A percentile compares a stretch with the other conserved stretches of the same genome.
These are phyloP conservation scores for Magnaporthales sp. DNA, from an alignment of 2,329 filamentous ascomycete species.

Conservation along the genomic window DNA sequence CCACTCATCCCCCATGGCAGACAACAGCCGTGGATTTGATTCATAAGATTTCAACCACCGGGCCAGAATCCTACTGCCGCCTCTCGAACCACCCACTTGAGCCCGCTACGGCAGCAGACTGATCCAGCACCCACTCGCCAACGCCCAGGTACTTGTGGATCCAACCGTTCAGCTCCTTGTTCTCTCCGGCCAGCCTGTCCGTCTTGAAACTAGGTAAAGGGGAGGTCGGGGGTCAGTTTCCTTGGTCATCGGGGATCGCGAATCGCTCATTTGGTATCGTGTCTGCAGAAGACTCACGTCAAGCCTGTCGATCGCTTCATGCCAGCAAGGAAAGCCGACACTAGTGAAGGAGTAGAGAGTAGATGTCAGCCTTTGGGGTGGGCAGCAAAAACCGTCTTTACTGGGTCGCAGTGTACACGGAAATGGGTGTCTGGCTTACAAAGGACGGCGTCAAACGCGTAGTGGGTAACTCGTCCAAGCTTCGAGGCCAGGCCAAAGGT, in stretches of 20 bases:
- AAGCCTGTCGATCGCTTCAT: conserved; percentile 96
- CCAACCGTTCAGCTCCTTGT: conserved; percentile 77
- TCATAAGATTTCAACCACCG: background rate
- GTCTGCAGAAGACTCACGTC: conserved; percentile 61
- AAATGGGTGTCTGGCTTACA: conserved; percentile 42
- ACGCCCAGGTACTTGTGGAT: conserved; percentile 89
- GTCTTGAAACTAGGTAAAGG: conserved; percentile 72
- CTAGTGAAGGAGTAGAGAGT: conserved; percentile 30
- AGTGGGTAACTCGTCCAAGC: conserved; percentile 89
- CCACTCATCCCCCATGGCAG: background rate
- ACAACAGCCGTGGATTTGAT: background rate
- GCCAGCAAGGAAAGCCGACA: conserved; percentile 92
- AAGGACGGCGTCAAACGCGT: conserved; percentile 91
- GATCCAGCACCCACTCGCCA: conserved; percentile 97
- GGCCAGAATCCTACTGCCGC: conserved; percentile 49
- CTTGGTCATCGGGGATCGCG: background rate
- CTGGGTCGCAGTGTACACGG: background rate
- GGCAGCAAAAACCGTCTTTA: background rate
- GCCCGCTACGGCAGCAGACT: conserved; percentile 85
- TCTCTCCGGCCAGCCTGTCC: conserved; percentile 71
- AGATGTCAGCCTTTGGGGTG: background rate
- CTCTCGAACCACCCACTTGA: conserved; percentile 88
- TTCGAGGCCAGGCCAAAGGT: conserved; percentile 63
- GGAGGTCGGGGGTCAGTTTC: conserved; percentile 33
- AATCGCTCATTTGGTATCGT: background rate